Base-by-base conservation (phyloP, 2,329 filamentous ascomycete genomes). In the Fusarium secorum region DNA sequence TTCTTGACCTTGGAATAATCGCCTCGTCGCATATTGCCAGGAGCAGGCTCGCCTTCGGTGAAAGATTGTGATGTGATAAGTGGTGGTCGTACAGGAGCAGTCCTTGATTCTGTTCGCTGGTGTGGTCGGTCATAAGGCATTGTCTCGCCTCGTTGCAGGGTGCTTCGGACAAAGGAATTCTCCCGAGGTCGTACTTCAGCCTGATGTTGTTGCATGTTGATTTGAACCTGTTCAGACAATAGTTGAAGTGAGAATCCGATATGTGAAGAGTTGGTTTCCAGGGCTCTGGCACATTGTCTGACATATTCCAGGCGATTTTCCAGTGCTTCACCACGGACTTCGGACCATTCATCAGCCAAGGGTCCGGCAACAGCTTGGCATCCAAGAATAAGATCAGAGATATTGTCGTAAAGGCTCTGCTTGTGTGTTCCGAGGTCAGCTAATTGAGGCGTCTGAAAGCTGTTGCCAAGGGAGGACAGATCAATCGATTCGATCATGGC, bases 301-400 rank as follows among this genome's bases (percentile, higher is more conserved):
- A 98, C 94, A 69, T 93, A 91, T 70, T 92, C 92, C 30, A 98
- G 82, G 26, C 96, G 90, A 72, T 93, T 93, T 77, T 98, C 95
- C 33, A 99, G 85, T 11, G 95, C 93, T 78, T 97, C 94, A 4
- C 94, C 94, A 45, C 94, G 90, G n/a, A 95, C 86, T 78, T 97
- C 94, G 7, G 95, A 90, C 96, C 96, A 99, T 81, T 99, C 96
- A 78, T 99, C 96, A 13, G 92, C 93, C 45, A 99, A 82, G 10
- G 96, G 96, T 13, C 93, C 93, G 10, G 94, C 93, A n/a, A 98
- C 92, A 28, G 93, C 90, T 81, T 99, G 96, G 76, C 95, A 98
- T 64, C 91, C 90, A 53, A 97, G 83, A 7, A 98, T 83, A 32
- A 99, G 87, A 78, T 98, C 96, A 13, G 94, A 95, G 60, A 97